Percentiles rank a stretch among this genome's conserved stretches.
phyloP scores from a whole-genome alignment of 441 rosid genomes.

The Bruguiera hainesii region DNA sequence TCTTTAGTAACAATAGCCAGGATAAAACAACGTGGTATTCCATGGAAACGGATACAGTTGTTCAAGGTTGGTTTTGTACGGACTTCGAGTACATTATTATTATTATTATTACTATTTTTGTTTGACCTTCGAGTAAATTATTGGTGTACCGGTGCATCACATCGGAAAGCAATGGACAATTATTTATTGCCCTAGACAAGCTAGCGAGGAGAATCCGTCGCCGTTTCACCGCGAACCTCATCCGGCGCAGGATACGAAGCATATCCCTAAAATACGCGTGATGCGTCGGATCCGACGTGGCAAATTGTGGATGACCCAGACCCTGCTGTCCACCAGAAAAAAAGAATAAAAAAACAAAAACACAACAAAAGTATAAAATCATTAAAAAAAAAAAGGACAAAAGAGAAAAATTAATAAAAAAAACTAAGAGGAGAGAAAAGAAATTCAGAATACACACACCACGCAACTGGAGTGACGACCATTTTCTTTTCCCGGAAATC shows the following conservation, averaged over 20 bases:
- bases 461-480: too few relatives aligned
- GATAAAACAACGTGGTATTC: too few relatives aligned
- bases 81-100: too few relatives aligned
- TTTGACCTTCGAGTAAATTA: too few relatives aligned
- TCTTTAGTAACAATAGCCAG: too few relatives aligned
- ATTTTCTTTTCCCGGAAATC: neutral
- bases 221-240: neutral
- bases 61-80: too few relatives aligned
- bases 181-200: neutral
- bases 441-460: neutral
- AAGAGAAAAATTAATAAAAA: neutral
- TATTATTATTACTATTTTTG: too few relatives aligned
- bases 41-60: too few relatives aligned
- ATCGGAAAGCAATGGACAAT: too few relatives aligned
- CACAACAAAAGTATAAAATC: neutral
- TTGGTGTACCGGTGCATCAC: too few relatives aligned
- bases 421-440: neutral
- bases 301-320: neutral
- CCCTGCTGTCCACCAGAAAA: neutral
- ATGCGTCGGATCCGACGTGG: constrained; percentile 5
- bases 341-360: neutral
- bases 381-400: neutral
- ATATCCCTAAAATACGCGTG: neutral
- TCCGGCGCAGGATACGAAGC: neutral
- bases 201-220: neutral